Base-by-base conservation (phyloP, 768 basidiomycete genomes). In the Lactifluus piperatus region DNA sequence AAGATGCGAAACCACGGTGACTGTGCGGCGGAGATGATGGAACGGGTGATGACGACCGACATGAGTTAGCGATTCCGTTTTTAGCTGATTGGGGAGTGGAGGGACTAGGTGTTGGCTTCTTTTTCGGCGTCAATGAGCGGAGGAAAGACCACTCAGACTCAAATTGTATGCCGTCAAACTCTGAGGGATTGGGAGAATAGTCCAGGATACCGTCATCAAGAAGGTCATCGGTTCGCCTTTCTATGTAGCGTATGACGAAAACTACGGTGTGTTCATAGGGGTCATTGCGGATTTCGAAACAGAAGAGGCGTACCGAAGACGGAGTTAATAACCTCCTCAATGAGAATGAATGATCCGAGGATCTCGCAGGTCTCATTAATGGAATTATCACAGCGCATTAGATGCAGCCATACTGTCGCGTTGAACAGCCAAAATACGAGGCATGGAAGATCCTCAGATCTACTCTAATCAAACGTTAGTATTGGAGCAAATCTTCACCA, bases 141-240 rank as follows among this genome's bases (percentile, higher is more conserved):
- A 91, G 73, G 69, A 92, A 88, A 0, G 87, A 85, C 97, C 97
- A 99, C 54, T 98, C 97, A 5, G 91, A 93, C 72, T 98, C 94
- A 67, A 97, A 99, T 63, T 91, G 86, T 20, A 98, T n/a, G n/a
- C n/a, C n/a, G n/a, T n/a, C n/a, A n/a, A n/a, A n/a, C n/a, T n/a
- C n/a, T n/a, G n/a, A n/a, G n/a, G n/a, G n/a, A n/a, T n/a, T n/a
- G n/a, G n/a, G n/a, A n/a, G n/a, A n/a, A n/a, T n/a, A n/a, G n/a
- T n/a, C n/a, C n/a, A n/a, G n/a, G n/a, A n/a, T n/a, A n/a, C n/a
- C n/a, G n/a, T n/a, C n/a, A n/a, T n/a, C n/a, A n/a, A n/a, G n/a
- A n/a, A n/a, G 73, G 50, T 83, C 79, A 70, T 98, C 95, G 71
- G 97, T 90, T 63, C 82, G 82, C 54, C 86, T 79, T 71, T 99